Evolutionary conservation across 371 early-diverging fungal species (phyloP), one percentile per base, ranked within the genome.

Genomic region (Mucor piriformis): DNA sequence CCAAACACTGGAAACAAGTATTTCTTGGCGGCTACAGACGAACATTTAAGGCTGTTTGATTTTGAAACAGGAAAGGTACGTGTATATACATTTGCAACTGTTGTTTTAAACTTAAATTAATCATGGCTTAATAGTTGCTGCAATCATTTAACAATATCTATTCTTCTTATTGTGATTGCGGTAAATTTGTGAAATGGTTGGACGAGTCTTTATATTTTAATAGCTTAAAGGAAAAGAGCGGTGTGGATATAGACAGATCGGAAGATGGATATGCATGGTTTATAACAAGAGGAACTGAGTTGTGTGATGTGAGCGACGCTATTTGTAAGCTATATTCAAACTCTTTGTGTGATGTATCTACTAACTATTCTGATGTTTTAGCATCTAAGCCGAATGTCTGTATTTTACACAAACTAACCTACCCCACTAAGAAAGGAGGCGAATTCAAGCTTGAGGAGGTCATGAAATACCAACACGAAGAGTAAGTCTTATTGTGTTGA

Each of bases 101-200:
- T n/a, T n/a, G n/a, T n/a, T n/a, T n/a, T n/a, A n/a, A n/a, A n/a
- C n/a, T n/a, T n/a, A n/a, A n/a, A n/a, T n/a, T n/a, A n/a, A n/a
- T n/a, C n/a, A n/a, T n/a, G n/a, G n/a, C n/a, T n/a, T n/a, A 8
- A 29, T 29, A 82, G 82, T 63, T 93, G 48, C 61, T 93, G 37
- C 91, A 92, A 77, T 84, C 88, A 12, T 95, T 94, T 59, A 86
- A 87, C 25, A 79, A 85, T 54, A 74, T 91, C 40, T 94, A 91
- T 70, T 89, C 93, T 23, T 93, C 90, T 20, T 95, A 94, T 67
- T 94, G 95, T 72, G 95, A 95, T 70, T 93, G 92, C 62, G 90
- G 86, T 52, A 93, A 93, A 70, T 90, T 92, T 60, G 82, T 94
- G 15, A 67, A 78, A 40, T 85, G 82, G 69, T 61, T 87, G 16